Conservation (phyloP, 2,329 filamentous ascomycete species). For the Beauveria bassiana region DNA sequence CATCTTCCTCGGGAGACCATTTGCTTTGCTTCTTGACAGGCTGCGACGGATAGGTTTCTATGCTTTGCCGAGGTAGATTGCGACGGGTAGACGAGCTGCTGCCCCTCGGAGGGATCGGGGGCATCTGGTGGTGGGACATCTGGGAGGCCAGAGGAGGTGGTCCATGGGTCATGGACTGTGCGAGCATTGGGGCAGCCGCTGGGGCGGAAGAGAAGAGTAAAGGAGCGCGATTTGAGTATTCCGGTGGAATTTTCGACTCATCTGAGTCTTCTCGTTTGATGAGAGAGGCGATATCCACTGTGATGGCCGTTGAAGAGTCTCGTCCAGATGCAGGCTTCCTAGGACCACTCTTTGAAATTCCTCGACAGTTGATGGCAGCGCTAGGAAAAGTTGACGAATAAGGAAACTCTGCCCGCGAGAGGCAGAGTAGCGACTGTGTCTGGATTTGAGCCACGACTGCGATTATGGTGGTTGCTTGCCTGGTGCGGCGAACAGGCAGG, state of each 20-base stretch:
- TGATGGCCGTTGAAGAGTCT: conserved; percentile 38
- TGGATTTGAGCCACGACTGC: conserved; percentile 36
- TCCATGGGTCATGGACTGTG: conserved; percentile 8
- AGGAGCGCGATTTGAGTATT: conserved; percentile 24
- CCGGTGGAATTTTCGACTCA: conserved; percentile 44
- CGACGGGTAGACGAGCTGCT: not conserved
- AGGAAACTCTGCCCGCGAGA: conserved; percentile 32
- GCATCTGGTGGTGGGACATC: conserved; percentile 3
- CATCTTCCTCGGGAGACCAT: conserved; percentile 90
- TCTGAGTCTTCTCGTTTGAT: conserved; percentile 69
- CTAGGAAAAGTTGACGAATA: conserved; percentile 15
- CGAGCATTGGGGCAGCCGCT: conserved; percentile 15
- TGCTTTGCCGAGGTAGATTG: conserved; percentile 22
- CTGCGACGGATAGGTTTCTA: conserved; percentile 52
- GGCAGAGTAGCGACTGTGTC: conserved; percentile 33
- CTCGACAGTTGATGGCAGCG: conserved; percentile 1
- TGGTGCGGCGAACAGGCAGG: conserved; percentile 10
- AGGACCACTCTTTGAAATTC: not conserved
- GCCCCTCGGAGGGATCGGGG: not conserved
- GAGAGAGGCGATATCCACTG: conserved; percentile 91
- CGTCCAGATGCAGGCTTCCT: conserved; percentile 19
- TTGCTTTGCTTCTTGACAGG: conserved; percentile 94
- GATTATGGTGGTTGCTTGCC: conserved; percentile 17
- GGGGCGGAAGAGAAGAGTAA: conserved; percentile 14
- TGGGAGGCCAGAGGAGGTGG: conserved; percentile 9